A percentile compares a stretch with the other conserved stretches of the same genome.
These are phyloP conservation scores for Acanthamoeba quina DNA, from an alignment of 208 protist species.

Conservation along the genomic window DNA sequence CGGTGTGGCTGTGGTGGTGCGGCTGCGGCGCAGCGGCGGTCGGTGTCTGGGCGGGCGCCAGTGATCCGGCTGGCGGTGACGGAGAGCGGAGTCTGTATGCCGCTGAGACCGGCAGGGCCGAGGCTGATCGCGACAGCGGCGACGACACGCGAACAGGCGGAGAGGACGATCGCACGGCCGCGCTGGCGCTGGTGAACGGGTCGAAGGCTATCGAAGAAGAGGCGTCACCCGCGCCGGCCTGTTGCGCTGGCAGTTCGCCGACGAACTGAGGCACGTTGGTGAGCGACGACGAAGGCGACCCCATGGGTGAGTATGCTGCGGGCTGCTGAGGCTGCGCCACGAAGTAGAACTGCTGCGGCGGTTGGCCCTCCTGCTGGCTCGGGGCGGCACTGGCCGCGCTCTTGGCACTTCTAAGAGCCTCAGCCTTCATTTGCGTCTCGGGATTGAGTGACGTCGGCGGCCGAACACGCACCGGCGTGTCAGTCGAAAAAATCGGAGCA, in stretches of 20 bases:
- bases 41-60: background rate
- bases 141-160: background rate
- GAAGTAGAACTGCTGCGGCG: conserved; percentile 24
- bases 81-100: background rate
- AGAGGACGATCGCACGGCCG: background rate
- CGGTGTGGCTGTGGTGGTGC: background rate
- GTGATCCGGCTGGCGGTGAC: background rate
- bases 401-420: background rate
- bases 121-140: background rate
- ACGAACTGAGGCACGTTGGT: background rate
- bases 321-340: background rate
- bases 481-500: background rate
- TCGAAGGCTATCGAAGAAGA: background rate
- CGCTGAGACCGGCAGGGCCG: background rate
- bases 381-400: background rate
- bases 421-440: conserved; percentile 50
- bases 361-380: no score
- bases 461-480: background rate
- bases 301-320: background rate
- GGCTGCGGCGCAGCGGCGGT: background rate
- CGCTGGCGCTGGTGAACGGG: conserved; percentile 23
- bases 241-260: background rate
- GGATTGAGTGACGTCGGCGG: conserved; percentile 44
- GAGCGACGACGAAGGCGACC: conserved; percentile 1
- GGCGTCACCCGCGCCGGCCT: background rate